These are phyloP conservation scores for Lathyrus oleraceus DNA, from an alignment of 306 rosid species.

Conservation along the genomic window DNA sequence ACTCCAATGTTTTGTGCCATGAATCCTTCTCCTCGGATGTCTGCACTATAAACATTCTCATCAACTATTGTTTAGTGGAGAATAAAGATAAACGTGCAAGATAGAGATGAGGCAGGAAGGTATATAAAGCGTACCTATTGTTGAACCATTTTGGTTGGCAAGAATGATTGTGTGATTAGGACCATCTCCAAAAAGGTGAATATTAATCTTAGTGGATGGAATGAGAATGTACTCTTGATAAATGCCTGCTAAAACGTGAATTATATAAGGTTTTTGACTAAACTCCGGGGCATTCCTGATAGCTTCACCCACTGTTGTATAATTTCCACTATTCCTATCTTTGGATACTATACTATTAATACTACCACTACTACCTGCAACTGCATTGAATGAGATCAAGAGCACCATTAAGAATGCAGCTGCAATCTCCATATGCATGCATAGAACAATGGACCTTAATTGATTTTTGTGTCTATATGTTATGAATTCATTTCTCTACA, in stretches of 20 bases:
- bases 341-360: slow-evolving; percentile 27
- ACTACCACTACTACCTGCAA: background rate
- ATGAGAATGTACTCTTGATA: slow-evolving; percentile 37
- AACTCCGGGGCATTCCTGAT: slow-evolving; percentile 31
- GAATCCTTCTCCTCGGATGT: slow-evolving; percentile 39
- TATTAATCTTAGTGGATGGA: slow-evolving; percentile 35
- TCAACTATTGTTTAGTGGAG: no score
- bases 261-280: slow-evolving; percentile 14
- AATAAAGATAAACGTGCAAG: no score
- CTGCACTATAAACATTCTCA: background rate
- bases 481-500: background rate
- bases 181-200: slow-evolving; percentile 38
- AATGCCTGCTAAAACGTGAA: slow-evolving; percentile 37
- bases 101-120: background rate
- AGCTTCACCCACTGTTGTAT: slow-evolving; percentile 38
- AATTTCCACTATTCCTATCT: slow-evolving; percentile 39
- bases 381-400: background rate
- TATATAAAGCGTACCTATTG: slow-evolving; percentile 30
- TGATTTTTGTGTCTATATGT: background rate
- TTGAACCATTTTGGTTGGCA: slow-evolving; percentile 30
- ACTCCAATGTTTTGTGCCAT: slow-evolving; percentile 39
- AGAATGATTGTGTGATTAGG: slow-evolving; percentile 23
- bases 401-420: background rate
- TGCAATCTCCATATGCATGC: background rate
- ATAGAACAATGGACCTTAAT: background rate